Base-by-base conservation (phyloP, 306 rosid genomes). In the Luffa acutangula region DNA sequence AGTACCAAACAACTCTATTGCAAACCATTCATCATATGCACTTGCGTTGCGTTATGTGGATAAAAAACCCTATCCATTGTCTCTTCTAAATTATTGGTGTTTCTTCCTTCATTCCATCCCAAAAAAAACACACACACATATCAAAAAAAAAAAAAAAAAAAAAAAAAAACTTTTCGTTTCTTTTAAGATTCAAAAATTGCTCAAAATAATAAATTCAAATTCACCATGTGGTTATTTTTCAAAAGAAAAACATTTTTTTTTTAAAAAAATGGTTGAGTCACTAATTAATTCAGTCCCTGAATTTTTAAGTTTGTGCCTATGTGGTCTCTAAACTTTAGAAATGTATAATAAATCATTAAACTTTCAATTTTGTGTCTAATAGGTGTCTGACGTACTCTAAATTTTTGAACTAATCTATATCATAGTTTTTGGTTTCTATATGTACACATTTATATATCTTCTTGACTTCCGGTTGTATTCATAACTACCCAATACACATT, bases 31-130 rank as follows among this genome's bases (percentile, higher is more conserved):
- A 73, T 73, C 59, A 73, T 49, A 48, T 48, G 54, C 76, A 42
- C 76, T 70, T 70, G n/a, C 33, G 17, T 70, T 70, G n/a, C 33
- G 17, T 21, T 20, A 20, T 48, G 59, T 73, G 43, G 59, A 73
- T 73, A 46, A 48, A n/a, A 48, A 73, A 9, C 0, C 74, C 25
- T 75, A 52, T 75, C 78, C 31, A 49, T 70, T 70, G 41, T 70
- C 39, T 45, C 76, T 70, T 45, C 17, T 2, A 69, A 69, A 70
- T 70, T 43, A 70, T 70, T 70, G 56, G 76, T 70, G 76, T 70
- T 70, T 70, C 15, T n/a, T 43, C 56, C 10, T 43, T 70, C 56
- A 70, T 6, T 45, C 20, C 56, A 11, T 1, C 4, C 66, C 11
- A 41, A 1, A 20, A 57, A 20, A 20, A 2, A 39, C 42, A 39